Percentiles rank a stretch among this genome's conserved stretches.
Conservation (phyloP, 148 eudicot genomes). For the Diospyros kaki region DNA sequence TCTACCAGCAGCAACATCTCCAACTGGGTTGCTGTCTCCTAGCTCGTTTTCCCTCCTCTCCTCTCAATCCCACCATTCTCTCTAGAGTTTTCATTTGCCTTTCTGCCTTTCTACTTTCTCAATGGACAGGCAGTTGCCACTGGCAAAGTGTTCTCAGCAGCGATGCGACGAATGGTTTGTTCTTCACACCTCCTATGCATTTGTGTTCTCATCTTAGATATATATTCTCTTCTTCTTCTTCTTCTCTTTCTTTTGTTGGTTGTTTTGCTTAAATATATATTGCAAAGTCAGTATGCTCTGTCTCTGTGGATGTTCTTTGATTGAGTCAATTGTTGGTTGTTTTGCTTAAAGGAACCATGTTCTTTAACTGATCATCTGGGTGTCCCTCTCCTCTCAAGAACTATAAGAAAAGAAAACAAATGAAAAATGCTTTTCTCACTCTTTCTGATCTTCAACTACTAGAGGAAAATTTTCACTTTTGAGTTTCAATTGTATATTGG, state of each 20-base stretch:
- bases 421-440: not conserved
- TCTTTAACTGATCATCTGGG: no score
- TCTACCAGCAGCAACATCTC: conserved; percentile 29
- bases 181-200: conserved; percentile 4
- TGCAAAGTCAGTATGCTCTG: no score
- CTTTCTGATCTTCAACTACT: not conserved
- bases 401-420: not conserved
- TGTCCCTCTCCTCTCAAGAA: not conserved
- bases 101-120: conserved; percentile 12
- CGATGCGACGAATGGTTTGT: conserved; percentile 78
- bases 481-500: not conserved
- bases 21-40: conserved; percentile 30
- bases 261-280: not conserved
- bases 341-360: no score
- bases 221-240: not conserved
- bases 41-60: conserved; percentile 26
- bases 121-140: conserved; percentile 49
- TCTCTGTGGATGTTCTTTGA: no score
- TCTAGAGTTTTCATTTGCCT: conserved; percentile 20
- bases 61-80: conserved; percentile 21
- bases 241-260: not conserved
- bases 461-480: not conserved
- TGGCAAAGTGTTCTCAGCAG: conserved; percentile 56
- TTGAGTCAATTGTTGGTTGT: no score
- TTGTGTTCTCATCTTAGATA: not conserved